phyloP scores from a whole-genome alignment of 2,329 filamentous ascomycete species.

The Coniochaeta sp. region DNA sequence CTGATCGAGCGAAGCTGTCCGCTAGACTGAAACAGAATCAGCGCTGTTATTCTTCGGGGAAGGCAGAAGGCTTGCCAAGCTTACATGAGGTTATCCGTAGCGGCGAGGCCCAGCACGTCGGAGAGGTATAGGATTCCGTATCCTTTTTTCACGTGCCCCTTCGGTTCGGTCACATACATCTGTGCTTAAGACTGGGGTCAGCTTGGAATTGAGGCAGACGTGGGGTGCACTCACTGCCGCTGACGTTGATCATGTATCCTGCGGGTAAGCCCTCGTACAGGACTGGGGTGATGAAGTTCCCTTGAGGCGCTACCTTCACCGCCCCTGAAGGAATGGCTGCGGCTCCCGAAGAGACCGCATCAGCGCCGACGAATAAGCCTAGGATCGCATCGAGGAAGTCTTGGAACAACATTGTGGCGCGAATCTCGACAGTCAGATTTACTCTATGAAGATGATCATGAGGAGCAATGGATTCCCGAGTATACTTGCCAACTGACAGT shows the following conservation, averaged over 20 bases:
- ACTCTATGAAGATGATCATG: background rate
- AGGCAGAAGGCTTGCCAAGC: background rate
- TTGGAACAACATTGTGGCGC: background rate
- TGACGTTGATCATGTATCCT: background rate
- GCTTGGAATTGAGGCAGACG: background rate
- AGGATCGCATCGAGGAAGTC: background rate
- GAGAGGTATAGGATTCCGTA: background rate
- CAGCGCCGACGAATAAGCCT: background rate
- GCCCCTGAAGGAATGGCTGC: background rate
- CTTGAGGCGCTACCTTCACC: background rate
- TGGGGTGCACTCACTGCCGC: background rate
- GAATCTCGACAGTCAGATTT: background rate
- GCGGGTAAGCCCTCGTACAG: background rate
- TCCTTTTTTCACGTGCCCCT: background rate
- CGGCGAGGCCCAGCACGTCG: constrained; percentile 1
- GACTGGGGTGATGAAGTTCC: background rate
- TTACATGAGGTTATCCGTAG: background rate
- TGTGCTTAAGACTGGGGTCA: background rate
- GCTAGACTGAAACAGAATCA: background rate
- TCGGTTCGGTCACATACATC: constrained; percentile 1
- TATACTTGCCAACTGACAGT: background rate
- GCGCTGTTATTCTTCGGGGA: background rate
- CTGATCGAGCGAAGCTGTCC: constrained; percentile 1
- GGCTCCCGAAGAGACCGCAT: background rate
- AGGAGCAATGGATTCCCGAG: background rate